Evolutionary conservation across 139 green algal genomes (phyloP), one percentile per base, ranked within the genome.

Genomic region (Zygnema circumcarinatum): DNA sequence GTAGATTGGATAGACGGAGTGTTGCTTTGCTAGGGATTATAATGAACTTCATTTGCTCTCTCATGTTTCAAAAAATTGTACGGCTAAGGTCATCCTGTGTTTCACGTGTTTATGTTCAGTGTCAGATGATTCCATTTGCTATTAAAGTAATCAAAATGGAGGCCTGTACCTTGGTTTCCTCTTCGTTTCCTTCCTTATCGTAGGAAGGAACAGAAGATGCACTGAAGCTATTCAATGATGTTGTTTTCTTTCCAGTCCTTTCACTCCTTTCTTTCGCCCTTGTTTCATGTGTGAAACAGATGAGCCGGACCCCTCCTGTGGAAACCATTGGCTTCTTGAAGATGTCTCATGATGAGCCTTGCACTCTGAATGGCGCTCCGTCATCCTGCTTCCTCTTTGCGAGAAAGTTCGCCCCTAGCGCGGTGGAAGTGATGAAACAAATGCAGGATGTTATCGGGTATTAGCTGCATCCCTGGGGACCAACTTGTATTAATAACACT

Each of bases 301-400:
- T n/a, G 41, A 86, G 79, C 32, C 42, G 79, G 36, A 53, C 53
- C 16, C 79, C 79, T 32, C 79, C 79, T n/a, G 29, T 29, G 2
- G 79, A 86, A 32, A 86, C 39, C 25, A 76, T 41, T 29, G 79
- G 79, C 21, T 86, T 79, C 52, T 31, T 86, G n/a, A 39, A 79
- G 31, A 25, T 38, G 40, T 86, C 79, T 25, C 42, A 21, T n/a
- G 29, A 38, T n/a, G 36, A 76, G 79, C 79, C 79, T 39, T 86
- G 79, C 52, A 86, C 79, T 29, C 29, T 86, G 16, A 76, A 78
- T 7, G 79, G 79, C 29, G 36, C 29, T 38, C 39, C 79, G 11
- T 39, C 35, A 39, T 40, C 33, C 1, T 86, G 79, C n/a, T 86
- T 76, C 54, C 41, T 86, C 2, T 86, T 86, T 29, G 79, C 47